Conservation (phyloP, 1,284 basidiomycete genomes). For the Pulveroboletus ridleyi region DNA sequence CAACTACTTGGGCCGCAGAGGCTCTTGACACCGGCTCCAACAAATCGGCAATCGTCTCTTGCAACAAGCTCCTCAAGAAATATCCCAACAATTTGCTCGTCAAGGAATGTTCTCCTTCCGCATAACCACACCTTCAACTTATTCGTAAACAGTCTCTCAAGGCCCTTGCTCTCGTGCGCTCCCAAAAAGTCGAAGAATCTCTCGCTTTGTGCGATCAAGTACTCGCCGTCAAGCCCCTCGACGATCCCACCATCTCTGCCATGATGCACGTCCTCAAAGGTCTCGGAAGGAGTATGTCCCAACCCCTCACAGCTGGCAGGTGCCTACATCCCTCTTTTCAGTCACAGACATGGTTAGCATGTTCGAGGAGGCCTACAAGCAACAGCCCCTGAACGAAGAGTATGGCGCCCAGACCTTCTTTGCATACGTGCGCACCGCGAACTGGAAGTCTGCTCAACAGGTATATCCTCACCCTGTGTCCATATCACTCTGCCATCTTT, state of each 20-base stretch:
- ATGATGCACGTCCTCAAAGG: slow-evolving; percentile 83
- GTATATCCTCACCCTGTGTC: slow-evolving; percentile 40
- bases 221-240: slow-evolving; percentile 68
- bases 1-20: slow-evolving; percentile 51
- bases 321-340: slow-evolving; percentile 35
- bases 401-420: slow-evolving; percentile 85
- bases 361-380: slow-evolving; percentile 83
- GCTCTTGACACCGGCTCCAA: slow-evolving; percentile 85
- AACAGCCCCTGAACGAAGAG: slow-evolving; percentile 81
- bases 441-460: slow-evolving; percentile 85
- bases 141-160: slow-evolving; percentile 66
- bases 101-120: slow-evolving; percentile 54
- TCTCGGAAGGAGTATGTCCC: slow-evolving; percentile 73
- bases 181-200: slow-evolving; percentile 84
- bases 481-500: slow-evolving; percentile 9
- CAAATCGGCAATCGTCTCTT: slow-evolving; percentile 83
- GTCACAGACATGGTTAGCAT: slow-evolving; percentile 80
- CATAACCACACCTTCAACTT: slow-evolving; percentile 1
- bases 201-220: slow-evolving; percentile 82
- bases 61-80: slow-evolving; percentile 86
- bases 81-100: slow-evolving; percentile 75
- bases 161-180: slow-evolving; percentile 81
- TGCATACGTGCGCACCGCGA: slow-evolving; percentile 76
- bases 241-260: slow-evolving; percentile 75
- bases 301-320: slow-evolving; percentile 1